A percentile compares a stretch with the other conserved stretches of the same genome.
Evolutionary conservation across 331 rosid genomes (phyloP).

Genomic region (Acacia concinna): DNA sequence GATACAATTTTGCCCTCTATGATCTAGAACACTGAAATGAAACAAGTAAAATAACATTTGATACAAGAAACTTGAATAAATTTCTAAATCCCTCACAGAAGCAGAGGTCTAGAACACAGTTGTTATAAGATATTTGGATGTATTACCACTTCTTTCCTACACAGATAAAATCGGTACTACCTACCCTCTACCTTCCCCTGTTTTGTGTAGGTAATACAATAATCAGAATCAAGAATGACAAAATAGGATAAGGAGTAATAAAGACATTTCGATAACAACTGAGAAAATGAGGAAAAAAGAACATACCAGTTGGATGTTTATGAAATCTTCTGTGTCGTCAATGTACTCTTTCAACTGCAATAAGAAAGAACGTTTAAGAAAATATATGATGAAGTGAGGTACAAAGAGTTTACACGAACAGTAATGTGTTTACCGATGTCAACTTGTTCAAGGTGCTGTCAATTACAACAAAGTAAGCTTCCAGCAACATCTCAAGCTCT

Average conservation of each 20-base stretch:
- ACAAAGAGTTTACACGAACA: not conserved
- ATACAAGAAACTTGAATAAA: not conserved
- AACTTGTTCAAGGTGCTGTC: slow-evolving; percentile 93
- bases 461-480: slow-evolving; percentile 96
- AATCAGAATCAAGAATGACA: not conserved
- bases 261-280: slow-evolving; percentile 17
- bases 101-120: not conserved
- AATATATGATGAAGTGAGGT: slow-evolving; percentile 11
- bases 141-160: not conserved
- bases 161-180: slow-evolving; percentile 6
- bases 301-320: slow-evolving; percentile 91
- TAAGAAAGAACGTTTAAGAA: slow-evolving; percentile 27
- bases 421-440: slow-evolving; percentile 71
- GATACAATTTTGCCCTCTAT: not conserved
- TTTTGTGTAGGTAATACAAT: not conserved
- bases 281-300: not conserved
- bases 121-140: not conserved
- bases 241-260: slow-evolving; percentile 3
- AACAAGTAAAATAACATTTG: not conserved
- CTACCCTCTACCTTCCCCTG: not conserved
- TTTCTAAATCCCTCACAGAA: not conserved
- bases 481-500: slow-evolving; percentile 98
- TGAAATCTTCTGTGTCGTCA: slow-evolving; percentile 97
- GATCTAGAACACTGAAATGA: not conserved
- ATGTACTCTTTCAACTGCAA: slow-evolving; percentile 97